Conservation (phyloP, 2,329 filamentous ascomycete genomes). For the Aspergillus quadricinctus region DNA sequence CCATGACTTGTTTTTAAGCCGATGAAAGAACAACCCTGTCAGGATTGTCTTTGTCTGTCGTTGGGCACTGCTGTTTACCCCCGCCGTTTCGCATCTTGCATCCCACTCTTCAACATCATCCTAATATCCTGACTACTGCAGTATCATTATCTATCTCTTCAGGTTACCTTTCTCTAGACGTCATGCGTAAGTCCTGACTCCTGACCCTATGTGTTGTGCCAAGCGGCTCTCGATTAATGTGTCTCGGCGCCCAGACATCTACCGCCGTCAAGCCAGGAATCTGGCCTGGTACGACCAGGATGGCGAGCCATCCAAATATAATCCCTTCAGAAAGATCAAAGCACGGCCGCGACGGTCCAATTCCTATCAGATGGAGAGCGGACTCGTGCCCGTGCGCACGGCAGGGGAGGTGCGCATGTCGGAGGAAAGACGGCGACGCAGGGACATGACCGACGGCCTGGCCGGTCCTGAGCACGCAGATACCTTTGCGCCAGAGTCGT, state of each 20-base stretch:
- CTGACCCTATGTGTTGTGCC: background rate
- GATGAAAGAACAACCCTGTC: background rate
- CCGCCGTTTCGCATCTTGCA: background rate
- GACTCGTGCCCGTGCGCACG: slow-evolving; percentile 18
- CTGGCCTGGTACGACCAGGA: slow-evolving; percentile 42
- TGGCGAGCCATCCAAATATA: slow-evolving; percentile 32
- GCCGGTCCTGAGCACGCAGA: slow-evolving; percentile 20
- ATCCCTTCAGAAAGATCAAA: slow-evolving; percentile 41
- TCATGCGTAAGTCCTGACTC: slow-evolving; percentile 4
- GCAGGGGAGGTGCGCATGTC: slow-evolving; percentile 20
- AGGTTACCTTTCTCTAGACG: background rate
- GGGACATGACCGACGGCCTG: slow-evolving; percentile 22
- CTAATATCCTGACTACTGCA: background rate
- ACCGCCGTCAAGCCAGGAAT: slow-evolving; percentile 33
- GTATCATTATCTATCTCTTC: background rate
- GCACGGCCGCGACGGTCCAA: slow-evolving; percentile 22
- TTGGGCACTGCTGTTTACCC: background rate
- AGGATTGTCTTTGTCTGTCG: background rate
- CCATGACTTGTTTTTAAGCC: background rate
- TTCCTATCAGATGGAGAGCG: slow-evolving; percentile 29
- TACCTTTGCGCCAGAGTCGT: slow-evolving; percentile 22
- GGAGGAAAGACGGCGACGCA: slow-evolving; percentile 20
- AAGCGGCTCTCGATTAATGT: background rate
- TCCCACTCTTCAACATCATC: background rate
- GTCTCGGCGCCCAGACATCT: slow-evolving; percentile 30